Evolutionary conservation across 2,329 filamentous ascomycete species (phyloP), one percentile per base, ranked within the genome.

Genomic region (Aspergillus felis): DNA sequence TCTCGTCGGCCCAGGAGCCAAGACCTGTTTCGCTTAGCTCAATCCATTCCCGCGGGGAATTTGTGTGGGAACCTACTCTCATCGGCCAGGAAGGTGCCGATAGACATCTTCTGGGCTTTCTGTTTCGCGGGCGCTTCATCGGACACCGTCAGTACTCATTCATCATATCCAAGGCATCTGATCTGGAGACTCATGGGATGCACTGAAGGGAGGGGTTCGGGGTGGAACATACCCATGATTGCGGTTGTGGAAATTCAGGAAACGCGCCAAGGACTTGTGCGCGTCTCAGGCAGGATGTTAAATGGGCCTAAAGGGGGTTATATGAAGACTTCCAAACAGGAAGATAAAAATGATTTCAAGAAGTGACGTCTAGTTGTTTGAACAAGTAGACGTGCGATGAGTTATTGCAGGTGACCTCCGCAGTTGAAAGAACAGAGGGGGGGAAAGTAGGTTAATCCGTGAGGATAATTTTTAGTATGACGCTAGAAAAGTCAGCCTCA

Each of bases 1-100:
- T 96, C 76, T 99, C 94, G 80, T 99, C 95, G 70, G 94, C 94
- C 94, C 94, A 99, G 68, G 94, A 97, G 73, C 93, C 92, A 73
- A 88, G 83, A 70, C 84, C 87, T 89, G 71, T 61, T 63, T 62
- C 22, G 32, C 61, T 71, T 60, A 74, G 74, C 63, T 68, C 61
- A 63, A 62, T 60, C 58, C 58, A 57, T 54, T 42, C 51, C 50
- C 54, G 59, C 57, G 59, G 59, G 46, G 55, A 49, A 51, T 35
- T 35, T 55, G 12, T 49, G 52, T 35, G 53, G 52, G 50, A 61
- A 82, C 91, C 79, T 84, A 97, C 93, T 88, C 78, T 91, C 85
- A 78, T 97, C 91, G 74, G 84, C 84, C 83, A 99, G 85, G 85
- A 99, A 99, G 80, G 91, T 90, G 83, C 91, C 91, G 75, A 97